phyloP scores from a whole-genome alignment of 148 eudicot genomes.

The Vaccinium macrocarpon region DNA sequence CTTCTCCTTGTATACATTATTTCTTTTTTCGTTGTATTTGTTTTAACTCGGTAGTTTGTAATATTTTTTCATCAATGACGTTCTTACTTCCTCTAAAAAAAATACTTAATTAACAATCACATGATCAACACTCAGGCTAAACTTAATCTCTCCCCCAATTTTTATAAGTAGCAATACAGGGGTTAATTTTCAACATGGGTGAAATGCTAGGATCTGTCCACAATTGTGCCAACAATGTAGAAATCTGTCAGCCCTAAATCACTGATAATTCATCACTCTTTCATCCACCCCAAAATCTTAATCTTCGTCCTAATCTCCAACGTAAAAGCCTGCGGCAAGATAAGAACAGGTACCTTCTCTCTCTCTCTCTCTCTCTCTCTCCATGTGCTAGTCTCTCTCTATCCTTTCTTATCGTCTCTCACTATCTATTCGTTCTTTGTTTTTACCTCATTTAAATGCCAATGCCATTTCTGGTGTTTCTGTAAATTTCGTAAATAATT shows the following conservation, averaged over 20 bases:
- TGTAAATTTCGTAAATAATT: background rate
- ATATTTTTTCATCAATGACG: no score
- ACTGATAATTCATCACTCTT: background rate
- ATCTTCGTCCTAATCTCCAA: background rate
- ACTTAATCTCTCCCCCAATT: no score
- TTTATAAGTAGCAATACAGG: background rate
- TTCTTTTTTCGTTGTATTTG: no score
- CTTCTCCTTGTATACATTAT: no score
- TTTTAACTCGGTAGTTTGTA: no score
- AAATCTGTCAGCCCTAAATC: background rate
- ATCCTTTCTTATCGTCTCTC: background rate
- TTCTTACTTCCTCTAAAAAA: no score
- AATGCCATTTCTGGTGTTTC: background rate
- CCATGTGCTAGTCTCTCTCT: background rate
- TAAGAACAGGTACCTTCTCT: background rate
- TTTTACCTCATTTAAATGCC: background rate
- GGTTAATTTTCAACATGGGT: background rate
- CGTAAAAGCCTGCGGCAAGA: background rate
- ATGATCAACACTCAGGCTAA: no score
- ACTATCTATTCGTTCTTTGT: background rate
- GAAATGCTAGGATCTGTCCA: background rate
- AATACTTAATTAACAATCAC: no score
- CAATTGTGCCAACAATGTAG: background rate
- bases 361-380: background rate
- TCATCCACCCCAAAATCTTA: background rate